phyloP scores from a whole-genome alignment of 345 rosid species.

The Brassica rapa region DNA sequence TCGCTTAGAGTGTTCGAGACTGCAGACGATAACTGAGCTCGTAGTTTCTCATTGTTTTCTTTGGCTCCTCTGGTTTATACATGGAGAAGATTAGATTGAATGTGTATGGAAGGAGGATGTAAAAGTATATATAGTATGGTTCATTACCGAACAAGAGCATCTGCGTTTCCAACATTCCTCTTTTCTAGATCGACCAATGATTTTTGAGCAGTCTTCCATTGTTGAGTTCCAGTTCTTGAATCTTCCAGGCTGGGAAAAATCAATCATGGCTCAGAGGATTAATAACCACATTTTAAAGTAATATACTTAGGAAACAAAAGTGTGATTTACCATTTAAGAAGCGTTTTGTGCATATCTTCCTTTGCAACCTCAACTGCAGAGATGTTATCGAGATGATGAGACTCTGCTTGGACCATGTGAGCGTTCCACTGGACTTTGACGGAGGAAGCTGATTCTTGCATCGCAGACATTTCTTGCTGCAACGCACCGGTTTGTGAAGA shows the following conservation, averaged over 20 bases:
- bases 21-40: conserved; percentile 63
- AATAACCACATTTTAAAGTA: background rate
- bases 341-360: conserved; percentile 66
- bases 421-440: conserved; percentile 68
- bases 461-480: conserved; percentile 80
- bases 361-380: conserved; percentile 74
- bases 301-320: background rate
- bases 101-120: background rate
- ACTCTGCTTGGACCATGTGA: conserved; percentile 76
- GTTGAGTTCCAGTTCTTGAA: conserved; percentile 67
- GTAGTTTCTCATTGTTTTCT: conserved; percentile 63
- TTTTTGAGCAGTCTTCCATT: conserved; percentile 83
- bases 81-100: background rate
- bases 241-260: conserved; percentile 53
- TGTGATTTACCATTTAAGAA: conserved; percentile 66
- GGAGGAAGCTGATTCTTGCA: conserved; percentile 78
- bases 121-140: background rate
- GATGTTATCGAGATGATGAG: conserved; percentile 64
- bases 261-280: background rate
- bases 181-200: conserved; percentile 72
- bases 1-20: conserved; percentile 62
- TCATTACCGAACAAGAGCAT: conserved; percentile 75
- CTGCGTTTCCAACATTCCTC: conserved; percentile 69
- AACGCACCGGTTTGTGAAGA: conserved; percentile 68
- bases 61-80: conserved; percentile 61